phyloP scores from a whole-genome alignment of 495 filamentous ascomycete species.

The Chaetomidium leptoderma region DNA sequence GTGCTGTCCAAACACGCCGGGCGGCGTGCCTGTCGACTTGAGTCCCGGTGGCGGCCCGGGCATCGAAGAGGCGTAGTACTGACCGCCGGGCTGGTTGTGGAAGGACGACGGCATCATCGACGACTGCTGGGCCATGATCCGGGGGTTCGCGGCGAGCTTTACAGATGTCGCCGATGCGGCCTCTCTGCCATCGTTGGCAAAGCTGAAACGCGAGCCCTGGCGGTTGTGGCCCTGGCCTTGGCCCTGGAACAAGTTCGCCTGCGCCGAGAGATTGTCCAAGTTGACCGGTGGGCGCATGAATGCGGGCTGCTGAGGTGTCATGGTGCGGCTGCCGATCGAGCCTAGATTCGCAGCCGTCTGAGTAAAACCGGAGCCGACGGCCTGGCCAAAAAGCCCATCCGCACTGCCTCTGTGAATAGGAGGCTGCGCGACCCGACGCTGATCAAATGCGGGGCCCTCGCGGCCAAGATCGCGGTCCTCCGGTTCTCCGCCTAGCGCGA shows the following conservation, averaged over 20 bases:
- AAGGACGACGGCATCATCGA: constrained; percentile 78
- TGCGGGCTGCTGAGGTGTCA: constrained; percentile 82
- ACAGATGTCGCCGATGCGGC: constrained; percentile 58
- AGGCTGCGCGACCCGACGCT: constrained; percentile 58
- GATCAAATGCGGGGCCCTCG: constrained; percentile 50
- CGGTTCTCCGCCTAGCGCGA: constrained; percentile 86
- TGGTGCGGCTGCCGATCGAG: constrained; percentile 57
- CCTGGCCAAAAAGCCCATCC: constrained; percentile 51
- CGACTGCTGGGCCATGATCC: constrained; percentile 83
- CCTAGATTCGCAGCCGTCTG: constrained; percentile 44
- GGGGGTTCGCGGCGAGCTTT: constrained; percentile 77
- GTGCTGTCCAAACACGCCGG: constrained; percentile 73
- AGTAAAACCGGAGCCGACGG: constrained; percentile 50
- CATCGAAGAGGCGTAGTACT: constrained; percentile 64
- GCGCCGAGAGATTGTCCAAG: constrained; percentile 50
- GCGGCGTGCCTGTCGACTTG: constrained; percentile 89
- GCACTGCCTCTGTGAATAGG: constrained; percentile 64
- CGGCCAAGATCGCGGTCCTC: constrained; percentile 63
- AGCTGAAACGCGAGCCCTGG: constrained; percentile 83
- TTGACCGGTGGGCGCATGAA: constrained; percentile 55
- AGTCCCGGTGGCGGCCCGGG: constrained; percentile 92
- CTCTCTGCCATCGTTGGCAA: constrained; percentile 66
- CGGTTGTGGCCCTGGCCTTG: constrained; percentile 81
- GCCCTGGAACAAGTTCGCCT: constrained; percentile 59
- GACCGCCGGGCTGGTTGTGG: constrained; percentile 56